Evolutionary conservation across 2,329 filamentous ascomycete genomes (phyloP), one percentile per base, ranked within the genome.

Genomic region (Cephalotrichum gorgonifer): DNA sequence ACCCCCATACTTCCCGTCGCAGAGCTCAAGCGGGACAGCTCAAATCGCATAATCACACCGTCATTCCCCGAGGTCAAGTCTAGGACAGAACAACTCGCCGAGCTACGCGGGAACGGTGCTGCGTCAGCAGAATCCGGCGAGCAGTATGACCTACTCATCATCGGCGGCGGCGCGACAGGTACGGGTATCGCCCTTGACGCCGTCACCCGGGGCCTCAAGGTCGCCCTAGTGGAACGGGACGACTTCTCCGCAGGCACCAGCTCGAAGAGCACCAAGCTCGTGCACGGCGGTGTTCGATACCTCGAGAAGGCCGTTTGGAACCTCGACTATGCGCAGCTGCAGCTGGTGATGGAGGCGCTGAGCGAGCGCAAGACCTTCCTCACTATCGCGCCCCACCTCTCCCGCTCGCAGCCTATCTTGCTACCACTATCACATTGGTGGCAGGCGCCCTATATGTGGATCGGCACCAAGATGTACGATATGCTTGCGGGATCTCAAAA

Each of bases 261-360:
- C 70, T 88, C 84, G 65, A 91, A 91, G 71, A 89, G 85, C 69
- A 93, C 86, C 44, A 93, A 93, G 68, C 74, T 93, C 48, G 87
- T 93, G 17, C 86, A 93, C 66, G 86, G 86, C 56, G 86, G 86
- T 60, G 87, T 93, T 52, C 79, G 86, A 55, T 93, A 91, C 62
- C 73, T 93, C 51, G 87, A 93, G 65, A 93, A 93, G 72, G 86
- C 86, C 49, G 81, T 93, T 45, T 88, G 83, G 82, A 86, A 90
- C 63, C 71, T 91, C 58, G 86, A 93, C 65, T 90, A 89, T 64
- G 83, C 82, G 56, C 86, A 93, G 75, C 86, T 88, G 61, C 73
- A 83, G 61, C 76, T 93, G 43, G 86, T 93, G 58, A 85, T 83
- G 64, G 86, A 91, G 67, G 86, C 86, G 33, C 75, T 93, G 47